phyloP scores from a whole-genome alignment of 495 filamentous ascomycete species.

The Choiromyces venosus region DNA sequence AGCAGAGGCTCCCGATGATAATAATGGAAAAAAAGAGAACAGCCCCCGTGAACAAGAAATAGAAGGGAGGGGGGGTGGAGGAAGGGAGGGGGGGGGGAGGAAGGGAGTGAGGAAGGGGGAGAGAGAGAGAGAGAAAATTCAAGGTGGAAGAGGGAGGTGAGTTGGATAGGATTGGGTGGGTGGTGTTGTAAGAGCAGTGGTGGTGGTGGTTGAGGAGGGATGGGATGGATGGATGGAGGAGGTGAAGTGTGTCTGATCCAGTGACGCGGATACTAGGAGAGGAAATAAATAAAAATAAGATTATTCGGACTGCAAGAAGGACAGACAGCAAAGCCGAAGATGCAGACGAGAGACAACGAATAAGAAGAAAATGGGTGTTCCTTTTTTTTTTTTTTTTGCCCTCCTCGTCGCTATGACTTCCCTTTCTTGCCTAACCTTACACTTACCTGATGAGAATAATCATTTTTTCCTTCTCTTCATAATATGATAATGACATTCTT shows the following conservation, averaged over 20 bases:
- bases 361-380: not conserved
- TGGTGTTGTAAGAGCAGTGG: not conserved
- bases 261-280: not conserved
- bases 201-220: constrained; percentile 2
- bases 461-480: not conserved
- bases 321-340: constrained; percentile 1
- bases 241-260: constrained; percentile 1
- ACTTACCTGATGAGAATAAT: not conserved
- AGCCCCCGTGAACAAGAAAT: constrained; percentile 10
- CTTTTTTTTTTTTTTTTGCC: not conserved
- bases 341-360: constrained; percentile 2
- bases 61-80: not conserved
- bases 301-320: not conserved
- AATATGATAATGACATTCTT: not conserved
- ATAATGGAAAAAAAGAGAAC: constrained; percentile 15
- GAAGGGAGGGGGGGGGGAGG: not conserved
- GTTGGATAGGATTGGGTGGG: not conserved
- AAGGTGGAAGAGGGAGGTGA: constrained; percentile 18
- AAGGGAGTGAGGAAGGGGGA: constrained; percentile 2
- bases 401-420: not conserved
- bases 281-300: not conserved
- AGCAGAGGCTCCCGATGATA: constrained; percentile 14
- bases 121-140: constrained; percentile 10
- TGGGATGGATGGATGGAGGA: constrained; percentile 4
- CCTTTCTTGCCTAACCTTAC: not conserved